Evolutionary conservation across 768 basidiomycete genomes (phyloP), one percentile per base, ranked within the genome.

Genomic region (Omphalotus guepiniiformis): DNA sequence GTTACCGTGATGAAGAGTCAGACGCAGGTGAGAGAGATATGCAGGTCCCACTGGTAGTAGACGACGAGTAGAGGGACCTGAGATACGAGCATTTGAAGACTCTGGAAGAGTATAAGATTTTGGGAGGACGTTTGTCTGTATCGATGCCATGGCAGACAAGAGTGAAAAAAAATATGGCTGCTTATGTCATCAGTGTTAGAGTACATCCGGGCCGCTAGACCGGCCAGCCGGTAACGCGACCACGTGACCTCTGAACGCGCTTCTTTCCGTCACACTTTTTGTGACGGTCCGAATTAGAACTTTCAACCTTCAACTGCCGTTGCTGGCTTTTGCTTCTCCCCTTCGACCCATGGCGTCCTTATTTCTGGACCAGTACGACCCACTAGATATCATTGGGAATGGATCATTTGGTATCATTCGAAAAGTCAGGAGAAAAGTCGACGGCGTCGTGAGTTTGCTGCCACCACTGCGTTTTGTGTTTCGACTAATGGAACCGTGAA

Each of bases 331-430:
- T 12, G 21, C 26, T 15, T 47, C 3, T 7, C 26, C n/a, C 23
- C 22, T 30, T 35, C 44, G 7, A 23, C 37, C 53, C 16, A 65
- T 65, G 64, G 49, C 66, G 30, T 53, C 66, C 40, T 53, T 58
- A n/a, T 81, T 82, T 55, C 71, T 94, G 18, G 88, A 88, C 56
- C 76, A 78, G 40, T 98, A 95, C 59, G 91, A 93, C 52, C 73
- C 90, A 6, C 74, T 93, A 39, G 93, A 94, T 54, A 76, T 96
- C 48, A 95, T 99, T 39, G 96, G 96, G 3, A 97, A 94, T 58
- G 96, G 96, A 22, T 90, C 89, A 4, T 99, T 99, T 71, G 96
- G 96, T 1, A 90, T 98, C 51, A 99, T 99, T 54, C 83, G 93
- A 50, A 97, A 97, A 71, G 94, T 97, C 11, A 74, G 82, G 52